These are phyloP conservation scores for Phoenix roebelenii DNA, from an alignment of 176 grass and related monocot species.

Conservation along the genomic window DNA sequence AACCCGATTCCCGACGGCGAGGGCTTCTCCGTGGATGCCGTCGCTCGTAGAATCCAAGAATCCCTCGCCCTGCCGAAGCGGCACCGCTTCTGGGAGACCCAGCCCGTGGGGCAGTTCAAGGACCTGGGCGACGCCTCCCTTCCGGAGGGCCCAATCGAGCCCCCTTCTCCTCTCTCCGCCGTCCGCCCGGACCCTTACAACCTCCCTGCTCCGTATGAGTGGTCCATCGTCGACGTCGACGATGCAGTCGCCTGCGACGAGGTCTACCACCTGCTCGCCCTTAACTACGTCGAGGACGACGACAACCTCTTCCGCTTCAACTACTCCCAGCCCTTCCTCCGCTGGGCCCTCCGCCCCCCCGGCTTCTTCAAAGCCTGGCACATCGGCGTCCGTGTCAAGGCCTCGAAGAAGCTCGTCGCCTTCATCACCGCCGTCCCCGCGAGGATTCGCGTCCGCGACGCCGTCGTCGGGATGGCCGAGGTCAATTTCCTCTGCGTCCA, in stretches of 20 bases:
- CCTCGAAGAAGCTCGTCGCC: slow-evolving; percentile 93
- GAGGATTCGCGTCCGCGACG: slow-evolving; percentile 65
- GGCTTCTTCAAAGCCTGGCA: slow-evolving; percentile 42
- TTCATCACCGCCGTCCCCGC: slow-evolving; percentile 94
- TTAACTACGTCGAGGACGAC: slow-evolving; percentile 98
- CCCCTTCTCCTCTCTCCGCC: slow-evolving; percentile 49
- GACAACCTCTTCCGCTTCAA: slow-evolving; percentile 99
- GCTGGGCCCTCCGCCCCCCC: slow-evolving; percentile 84
- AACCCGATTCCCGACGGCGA: too few relatives aligned
- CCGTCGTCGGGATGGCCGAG: slow-evolving; percentile 91
- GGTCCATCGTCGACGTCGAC: slow-evolving; percentile 90
- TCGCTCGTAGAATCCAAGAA: slow-evolving; percentile 65
- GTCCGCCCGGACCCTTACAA: slow-evolving; percentile 80
- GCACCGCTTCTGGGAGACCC: slow-evolving; percentile 99
- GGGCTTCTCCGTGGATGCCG: neutral
- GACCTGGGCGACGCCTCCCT: slow-evolving; percentile 49
- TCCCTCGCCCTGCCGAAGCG: slow-evolving; percentile 44
- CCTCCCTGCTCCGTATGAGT: slow-evolving; percentile 78
- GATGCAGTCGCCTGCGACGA: slow-evolving; percentile 63
- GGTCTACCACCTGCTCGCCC: slow-evolving; percentile 74
- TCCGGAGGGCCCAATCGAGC: slow-evolving; percentile 71
- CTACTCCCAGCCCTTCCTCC: slow-evolving; percentile 84
- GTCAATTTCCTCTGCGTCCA: slow-evolving; percentile 99
- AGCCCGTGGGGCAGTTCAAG: slow-evolving; percentile 87
- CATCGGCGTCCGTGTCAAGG: slow-evolving; percentile 2